Conservation (phyloP, 345 rosid species). For the Dipteronia sinensis region DNA sequence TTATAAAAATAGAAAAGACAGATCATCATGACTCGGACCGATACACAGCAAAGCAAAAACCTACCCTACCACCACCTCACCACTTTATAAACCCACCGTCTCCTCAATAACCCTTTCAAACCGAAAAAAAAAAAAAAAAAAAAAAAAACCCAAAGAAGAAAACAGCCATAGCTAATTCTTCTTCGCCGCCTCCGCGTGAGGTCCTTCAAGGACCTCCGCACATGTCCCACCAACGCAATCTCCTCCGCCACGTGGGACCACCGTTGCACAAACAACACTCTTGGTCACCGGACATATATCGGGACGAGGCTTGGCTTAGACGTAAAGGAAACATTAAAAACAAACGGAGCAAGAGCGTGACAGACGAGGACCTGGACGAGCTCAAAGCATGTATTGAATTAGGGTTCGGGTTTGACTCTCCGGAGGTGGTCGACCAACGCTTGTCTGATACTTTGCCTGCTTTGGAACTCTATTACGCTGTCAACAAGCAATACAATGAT, state of each 20-base stretch:
- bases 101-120: conserved; percentile 9
- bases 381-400: conserved; percentile 87
- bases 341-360: conserved; percentile 72
- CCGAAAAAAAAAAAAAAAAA: neutral
- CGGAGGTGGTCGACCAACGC: conserved; percentile 62
- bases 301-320: conserved; percentile 87
- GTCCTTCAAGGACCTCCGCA: conserved; percentile 39
- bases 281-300: conserved; percentile 83
- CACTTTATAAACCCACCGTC: conserved; percentile 14
- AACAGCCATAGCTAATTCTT: conserved; percentile 42
- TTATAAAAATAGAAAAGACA: conserved; percentile 19
- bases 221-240: conserved; percentile 19
- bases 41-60: conserved; percentile 15
- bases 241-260: conserved; percentile 15
- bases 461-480: conserved; percentile 74
- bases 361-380: conserved; percentile 90
- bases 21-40: conserved; percentile 22
- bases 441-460: conserved; percentile 86
- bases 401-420: conserved; percentile 85
- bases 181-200: conserved; percentile 35
- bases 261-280: conserved; percentile 74
- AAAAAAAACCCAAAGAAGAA: neutral
- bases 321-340: conserved; percentile 56
- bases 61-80: conserved; percentile 31
- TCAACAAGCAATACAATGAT: conserved; percentile 65